Conservation (phyloP, 306 rosid species). For the Begonia masoniana region DNA sequence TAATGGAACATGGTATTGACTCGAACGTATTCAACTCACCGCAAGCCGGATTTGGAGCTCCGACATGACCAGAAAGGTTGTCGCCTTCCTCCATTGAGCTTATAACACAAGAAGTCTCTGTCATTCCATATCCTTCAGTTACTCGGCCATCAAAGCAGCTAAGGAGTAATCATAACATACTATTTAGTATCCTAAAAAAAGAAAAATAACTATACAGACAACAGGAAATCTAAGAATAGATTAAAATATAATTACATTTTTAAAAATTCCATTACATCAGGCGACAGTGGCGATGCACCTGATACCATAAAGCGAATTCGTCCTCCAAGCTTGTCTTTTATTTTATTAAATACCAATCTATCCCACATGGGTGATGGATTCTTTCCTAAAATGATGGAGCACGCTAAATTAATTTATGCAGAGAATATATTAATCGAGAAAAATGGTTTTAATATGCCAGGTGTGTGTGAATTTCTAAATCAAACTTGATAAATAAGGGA, state of each 20-base stretch:
- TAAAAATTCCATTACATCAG: conserved; percentile 88
- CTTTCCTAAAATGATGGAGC: conserved; percentile 38
- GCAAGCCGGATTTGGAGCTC: conserved; percentile 84
- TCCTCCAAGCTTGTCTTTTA: conserved; percentile 91
- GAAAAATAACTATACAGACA: background rate
- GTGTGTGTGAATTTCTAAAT: too few relatives aligned
- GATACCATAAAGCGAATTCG: conserved; percentile 80
- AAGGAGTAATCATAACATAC: conserved; percentile 16
- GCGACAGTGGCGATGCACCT: conserved; percentile 97
- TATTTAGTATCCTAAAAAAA: conserved; percentile 6
- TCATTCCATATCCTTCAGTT: conserved; percentile 96
- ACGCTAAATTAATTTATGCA: too few relatives aligned
- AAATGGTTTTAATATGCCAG: too few relatives aligned
- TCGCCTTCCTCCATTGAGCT: conserved; percentile 58
- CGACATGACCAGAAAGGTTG: conserved; percentile 71
- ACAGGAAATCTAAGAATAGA: background rate
- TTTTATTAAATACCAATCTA: conserved; percentile 87
- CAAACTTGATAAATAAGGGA: too few relatives aligned
- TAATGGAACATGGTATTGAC: too few relatives aligned
- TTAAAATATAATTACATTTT: conserved; percentile 55
- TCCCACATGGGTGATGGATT: conserved; percentile 93
- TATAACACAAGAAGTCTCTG: conserved; percentile 81
- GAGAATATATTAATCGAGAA: too few relatives aligned
- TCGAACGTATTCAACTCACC: conserved; percentile 45
- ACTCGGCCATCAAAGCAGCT: conserved; percentile 87